Conservation (phyloP, 495 filamentous ascomycete species). For the Neurospora africana region DNA sequence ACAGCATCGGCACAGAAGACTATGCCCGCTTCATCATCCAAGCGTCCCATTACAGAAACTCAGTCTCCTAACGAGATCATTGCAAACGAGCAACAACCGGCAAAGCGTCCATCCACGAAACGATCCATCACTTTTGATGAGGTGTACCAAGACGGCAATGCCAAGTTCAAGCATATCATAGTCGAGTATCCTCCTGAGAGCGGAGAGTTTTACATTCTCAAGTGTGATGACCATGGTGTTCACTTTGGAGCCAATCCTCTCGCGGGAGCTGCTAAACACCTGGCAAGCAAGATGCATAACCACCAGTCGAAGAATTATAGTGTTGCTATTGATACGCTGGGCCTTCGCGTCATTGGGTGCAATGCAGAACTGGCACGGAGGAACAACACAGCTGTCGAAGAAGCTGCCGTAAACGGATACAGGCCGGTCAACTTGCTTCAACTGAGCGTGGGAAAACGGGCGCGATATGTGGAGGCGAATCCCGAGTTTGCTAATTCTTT, state of each 20-base stretch:
- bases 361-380: constrained; percentile 8
- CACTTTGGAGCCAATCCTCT: constrained; percentile 32
- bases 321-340: constrained; percentile 23
- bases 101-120: neutral
- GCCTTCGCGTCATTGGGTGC: constrained; percentile 27
- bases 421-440: constrained; percentile 20
- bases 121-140: constrained; percentile 29
- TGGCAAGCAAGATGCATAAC: constrained; percentile 26
- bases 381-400: constrained; percentile 27
- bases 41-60: neutral
- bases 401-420: constrained; percentile 22
- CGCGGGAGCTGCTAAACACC: constrained; percentile 32
- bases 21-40: neutral
- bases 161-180: constrained; percentile 31
- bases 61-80: neutral
- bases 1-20: neutral
- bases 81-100: neutral
- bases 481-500: neutral
- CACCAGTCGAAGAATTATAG: constrained; percentile 21
- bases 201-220: constrained; percentile 29
- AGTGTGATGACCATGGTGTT: constrained; percentile 32
- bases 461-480: neutral
- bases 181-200: constrained; percentile 24
- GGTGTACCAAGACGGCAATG: constrained; percentile 26
- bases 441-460: constrained; percentile 8